Conservation (phyloP, 257 asterid genomes). For the Forsythia viridissima region DNA sequence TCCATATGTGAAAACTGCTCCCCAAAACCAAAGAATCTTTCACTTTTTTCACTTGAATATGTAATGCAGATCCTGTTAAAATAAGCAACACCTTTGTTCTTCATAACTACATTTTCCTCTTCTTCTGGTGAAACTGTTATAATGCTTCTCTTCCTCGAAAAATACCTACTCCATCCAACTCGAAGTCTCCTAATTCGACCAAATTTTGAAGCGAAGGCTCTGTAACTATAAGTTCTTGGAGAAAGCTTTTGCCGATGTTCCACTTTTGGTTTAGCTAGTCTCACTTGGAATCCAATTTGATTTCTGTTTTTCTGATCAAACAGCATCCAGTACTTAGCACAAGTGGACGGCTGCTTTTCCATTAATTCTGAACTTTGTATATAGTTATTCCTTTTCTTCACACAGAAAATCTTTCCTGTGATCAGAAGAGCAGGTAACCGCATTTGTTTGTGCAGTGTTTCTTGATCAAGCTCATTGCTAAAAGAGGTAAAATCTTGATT, state of each 20-base stretch:
- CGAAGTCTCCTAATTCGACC: slow-evolving; percentile 47
- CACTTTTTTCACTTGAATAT: slow-evolving; percentile 72
- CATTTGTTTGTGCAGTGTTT: background rate
- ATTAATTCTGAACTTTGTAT: slow-evolving; percentile 12
- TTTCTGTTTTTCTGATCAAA: slow-evolving; percentile 68
- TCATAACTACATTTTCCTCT: slow-evolving; percentile 54
- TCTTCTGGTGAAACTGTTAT: slow-evolving; percentile 49
- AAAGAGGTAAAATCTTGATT: slow-evolving; percentile 30
- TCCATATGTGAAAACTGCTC: slow-evolving; percentile 94
- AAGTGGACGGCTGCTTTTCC: slow-evolving; percentile 36
- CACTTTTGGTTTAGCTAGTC: slow-evolving; percentile 56
- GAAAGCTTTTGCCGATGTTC: slow-evolving; percentile 42
- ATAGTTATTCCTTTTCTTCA: slow-evolving; percentile 35
- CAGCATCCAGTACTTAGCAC: slow-evolving; percentile 73
- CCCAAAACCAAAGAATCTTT: slow-evolving; percentile 83
- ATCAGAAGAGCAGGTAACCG: slow-evolving; percentile 50
- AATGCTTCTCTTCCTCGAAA: slow-evolving; percentile 40
- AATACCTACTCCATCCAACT: slow-evolving; percentile 43
- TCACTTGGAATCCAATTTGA: slow-evolving; percentile 75
- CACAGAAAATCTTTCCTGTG: slow-evolving; percentile 58
- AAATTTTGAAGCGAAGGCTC: slow-evolving; percentile 42
- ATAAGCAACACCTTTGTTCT: slow-evolving; percentile 32
- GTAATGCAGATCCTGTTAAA: slow-evolving; percentile 75
- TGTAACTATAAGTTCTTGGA: slow-evolving; percentile 52
- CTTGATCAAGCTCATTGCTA: background rate